Percentiles rank a stretch among this genome's conserved stretches.
phyloP scores from a whole-genome alignment of 148 eudicot genomes.

The Dysphania ambrosioides region DNA sequence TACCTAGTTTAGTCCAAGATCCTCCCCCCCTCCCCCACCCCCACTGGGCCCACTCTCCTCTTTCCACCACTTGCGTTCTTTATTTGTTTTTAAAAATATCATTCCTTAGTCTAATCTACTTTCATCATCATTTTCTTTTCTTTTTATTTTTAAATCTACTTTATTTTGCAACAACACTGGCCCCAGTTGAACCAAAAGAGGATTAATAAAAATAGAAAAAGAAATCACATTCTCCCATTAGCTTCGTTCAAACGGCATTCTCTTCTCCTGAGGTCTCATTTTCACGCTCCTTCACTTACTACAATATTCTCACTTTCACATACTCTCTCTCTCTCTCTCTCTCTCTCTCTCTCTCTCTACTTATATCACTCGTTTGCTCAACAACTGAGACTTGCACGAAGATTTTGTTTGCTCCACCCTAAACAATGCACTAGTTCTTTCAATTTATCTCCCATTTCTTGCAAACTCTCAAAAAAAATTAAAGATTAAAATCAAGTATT shows the following conservation, averaged over 20 bases:
- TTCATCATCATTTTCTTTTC: not conserved
- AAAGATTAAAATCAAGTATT: not conserved
- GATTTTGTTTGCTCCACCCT: too few relatives aligned
- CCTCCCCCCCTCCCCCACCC: not conserved
- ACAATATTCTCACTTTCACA: not conserved
- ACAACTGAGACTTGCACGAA: too few relatives aligned
- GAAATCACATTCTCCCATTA: conserved; percentile 26
- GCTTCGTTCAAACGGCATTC: conserved; percentile 46
- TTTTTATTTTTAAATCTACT: too few relatives aligned
- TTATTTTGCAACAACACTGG: not conserved
- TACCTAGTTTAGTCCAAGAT: not conserved
- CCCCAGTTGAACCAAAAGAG: conserved; percentile 12
- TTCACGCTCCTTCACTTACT: too few relatives aligned
- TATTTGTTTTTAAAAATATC: not conserved
- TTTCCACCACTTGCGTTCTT: not conserved
- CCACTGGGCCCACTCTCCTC: too few relatives aligned
- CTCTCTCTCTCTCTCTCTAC: too few relatives aligned
- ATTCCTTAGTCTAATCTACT: conserved; percentile 13
- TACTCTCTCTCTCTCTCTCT: too few relatives aligned
- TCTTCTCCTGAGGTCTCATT: conserved; percentile 12
- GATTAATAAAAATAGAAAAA: not conserved
- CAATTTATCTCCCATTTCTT: not conserved
- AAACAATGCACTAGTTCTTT: not conserved
- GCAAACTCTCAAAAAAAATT: not conserved
- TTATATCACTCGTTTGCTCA: not conserved